Conservation (phyloP, 169 alveolate species). For the Eimeria brunetti region DNA sequence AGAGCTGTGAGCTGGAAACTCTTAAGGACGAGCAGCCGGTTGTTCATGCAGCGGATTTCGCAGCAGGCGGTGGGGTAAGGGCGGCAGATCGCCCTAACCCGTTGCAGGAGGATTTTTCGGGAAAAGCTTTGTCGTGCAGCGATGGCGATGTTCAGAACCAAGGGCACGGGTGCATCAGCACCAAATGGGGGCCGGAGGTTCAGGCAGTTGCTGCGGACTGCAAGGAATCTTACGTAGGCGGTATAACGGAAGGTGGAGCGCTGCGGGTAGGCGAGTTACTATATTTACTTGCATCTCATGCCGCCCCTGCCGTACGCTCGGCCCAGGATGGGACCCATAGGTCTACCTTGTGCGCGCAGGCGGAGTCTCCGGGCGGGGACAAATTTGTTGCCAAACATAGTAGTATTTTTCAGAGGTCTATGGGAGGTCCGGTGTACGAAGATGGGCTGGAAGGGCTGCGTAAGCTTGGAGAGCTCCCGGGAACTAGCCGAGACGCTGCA, state of each 20-base stretch:
- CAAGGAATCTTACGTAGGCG: background rate
- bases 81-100: background rate
- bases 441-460: background rate
- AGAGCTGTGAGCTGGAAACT: background rate
- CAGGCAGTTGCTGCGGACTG: background rate
- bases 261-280: background rate
- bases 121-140: background rate
- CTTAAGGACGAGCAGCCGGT: background rate
- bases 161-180: background rate
- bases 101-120: background rate
- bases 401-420: background rate
- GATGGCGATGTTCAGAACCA: background rate
- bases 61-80: slow-evolving; percentile 13
- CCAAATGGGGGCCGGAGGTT: background rate
- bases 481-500: background rate
- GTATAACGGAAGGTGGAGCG: background rate
- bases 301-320: background rate
- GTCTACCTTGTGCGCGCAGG: background rate
- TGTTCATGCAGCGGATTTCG: slow-evolving; percentile 20
- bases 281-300: no score
- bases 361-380: background rate
- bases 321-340: background rate
- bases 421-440: background rate
- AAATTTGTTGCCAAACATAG: background rate
- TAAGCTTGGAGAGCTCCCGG: background rate